Base-by-base conservation (phyloP, 306 rosid genomes). In the Prunus fruticosa region DNA sequence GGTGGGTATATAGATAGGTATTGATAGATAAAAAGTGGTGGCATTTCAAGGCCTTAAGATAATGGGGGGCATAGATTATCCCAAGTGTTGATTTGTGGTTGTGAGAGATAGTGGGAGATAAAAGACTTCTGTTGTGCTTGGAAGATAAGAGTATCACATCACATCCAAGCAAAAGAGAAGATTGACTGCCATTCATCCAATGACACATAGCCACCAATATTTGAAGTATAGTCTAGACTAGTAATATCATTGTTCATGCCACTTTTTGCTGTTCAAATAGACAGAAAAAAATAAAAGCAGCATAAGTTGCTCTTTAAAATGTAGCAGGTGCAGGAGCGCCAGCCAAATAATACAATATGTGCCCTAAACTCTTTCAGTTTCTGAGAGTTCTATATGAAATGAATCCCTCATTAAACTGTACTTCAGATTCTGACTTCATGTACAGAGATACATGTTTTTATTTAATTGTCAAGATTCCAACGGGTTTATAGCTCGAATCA, bases 41-140 rank as follows among this genome's bases (percentile, higher is more conserved):
- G 45, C 43, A 5, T 27, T 73, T 73, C 54, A 14, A 2, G 68
- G 11, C 43, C 56, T 20, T 10, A 8, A 62, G 76, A 53, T 61
- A 69, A 75, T 64, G 81, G 79, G 76, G 78, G 72, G 61, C 71
- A 69, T 43, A 77, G 67, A 38, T 4, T 57, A 85, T 79, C 66
- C 78, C 57, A 11, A 52, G 30, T 46, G 18, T 62, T 27, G 38
- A 64, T 73, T 61, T 45, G 60, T 38, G 78, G 34, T 34, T 47
- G 32, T 75, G 53, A 67, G 74, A 78, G 69, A 28, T 72, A 72
- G 57, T 49, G 62, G 75, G 45, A 15, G 16, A 32, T 62, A 61
- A 63, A 30, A 4, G 76, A 18, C 41, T 41, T 64, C 46, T 32
- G 12, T 78, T 68, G 70, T 66, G 67, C 76, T 49, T 69, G 6